A percentile compares a stretch with the other conserved stretches of the same genome.
Conservation (phyloP, 305 asterid genomes). For the Euphrasia arctica region DNA sequence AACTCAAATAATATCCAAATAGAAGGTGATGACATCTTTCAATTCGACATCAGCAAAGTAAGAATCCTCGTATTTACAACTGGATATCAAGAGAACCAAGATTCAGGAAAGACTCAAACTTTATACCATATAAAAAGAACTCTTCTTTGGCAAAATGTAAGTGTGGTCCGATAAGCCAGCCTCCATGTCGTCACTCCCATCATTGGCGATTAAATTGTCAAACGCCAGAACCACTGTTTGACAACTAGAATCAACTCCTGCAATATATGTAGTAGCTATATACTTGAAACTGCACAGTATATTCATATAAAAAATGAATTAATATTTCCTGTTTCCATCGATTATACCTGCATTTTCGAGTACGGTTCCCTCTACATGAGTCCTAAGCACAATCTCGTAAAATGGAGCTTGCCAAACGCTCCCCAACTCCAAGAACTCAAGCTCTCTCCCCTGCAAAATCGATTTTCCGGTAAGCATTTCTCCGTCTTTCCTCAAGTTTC, state of each 20-base stretch:
- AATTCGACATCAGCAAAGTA: not conserved
- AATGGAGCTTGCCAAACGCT: slow-evolving; percentile 81
- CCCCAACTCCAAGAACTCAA: slow-evolving; percentile 66
- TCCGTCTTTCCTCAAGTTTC: slow-evolving; percentile 47
- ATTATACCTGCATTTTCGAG: slow-evolving; percentile 39
- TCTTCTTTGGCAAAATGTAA: slow-evolving; percentile 61
- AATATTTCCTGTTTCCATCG: not conserved
- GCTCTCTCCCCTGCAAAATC: slow-evolving; percentile 32
- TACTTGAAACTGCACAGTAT: slow-evolving; percentile 2
- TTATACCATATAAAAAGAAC: slow-evolving; percentile 80
- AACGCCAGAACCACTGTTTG: slow-evolving; percentile 45
- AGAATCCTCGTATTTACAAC: not conserved
- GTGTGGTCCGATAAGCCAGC: slow-evolving; percentile 58
- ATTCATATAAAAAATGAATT: slow-evolving; percentile 5
- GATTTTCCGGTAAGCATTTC: slow-evolving; percentile 30
- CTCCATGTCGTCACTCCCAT: slow-evolving; percentile 44
- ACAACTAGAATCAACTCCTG: slow-evolving; percentile 39
- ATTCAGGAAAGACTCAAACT: not conserved
- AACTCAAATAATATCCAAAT: slow-evolving; percentile 9
- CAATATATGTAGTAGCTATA: slow-evolving; percentile 20
- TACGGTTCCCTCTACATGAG: slow-evolving; percentile 30
- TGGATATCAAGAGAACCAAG: slow-evolving; percentile 13
- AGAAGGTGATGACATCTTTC: not conserved
- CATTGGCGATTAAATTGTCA: slow-evolving; percentile 55
- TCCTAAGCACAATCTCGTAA: slow-evolving; percentile 56